Conservation (phyloP, 2,329 filamentous ascomycete genomes). For the Akanthomyces dipterigenus region DNA sequence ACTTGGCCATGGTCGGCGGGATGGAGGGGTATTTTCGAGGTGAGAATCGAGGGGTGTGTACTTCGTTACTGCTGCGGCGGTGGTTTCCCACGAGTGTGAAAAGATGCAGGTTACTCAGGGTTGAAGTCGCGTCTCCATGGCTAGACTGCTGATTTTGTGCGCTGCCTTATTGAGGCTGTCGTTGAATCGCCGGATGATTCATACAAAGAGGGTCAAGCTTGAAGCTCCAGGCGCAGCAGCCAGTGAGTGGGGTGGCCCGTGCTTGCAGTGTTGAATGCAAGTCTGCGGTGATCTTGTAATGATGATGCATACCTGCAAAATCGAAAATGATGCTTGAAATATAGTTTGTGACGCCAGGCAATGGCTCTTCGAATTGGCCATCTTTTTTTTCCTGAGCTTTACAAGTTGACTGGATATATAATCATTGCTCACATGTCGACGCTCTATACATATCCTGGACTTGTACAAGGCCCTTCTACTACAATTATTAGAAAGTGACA, state of each 20-base stretch:
- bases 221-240: neutral
- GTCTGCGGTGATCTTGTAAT: neutral
- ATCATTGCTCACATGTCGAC: no score
- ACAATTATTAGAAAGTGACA: no score
- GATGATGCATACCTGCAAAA: neutral
- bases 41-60: neutral
- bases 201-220: conserved; percentile 7
- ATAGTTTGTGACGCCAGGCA: no score
- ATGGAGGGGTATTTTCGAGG: neutral
- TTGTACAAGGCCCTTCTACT: no score
- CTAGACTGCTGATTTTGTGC: neutral
- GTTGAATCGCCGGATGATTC: conserved; percentile 12
- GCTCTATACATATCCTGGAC: no score
- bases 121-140: conserved; percentile 9
- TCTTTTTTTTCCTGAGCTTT: no score
- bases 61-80: no score
- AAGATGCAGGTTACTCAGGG: neutral
- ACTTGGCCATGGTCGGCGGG: conserved; percentile 30
- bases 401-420: no score
- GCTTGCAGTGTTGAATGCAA: neutral
- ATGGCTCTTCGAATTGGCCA: no score
- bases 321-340: no score
- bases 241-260: conserved; percentile 3
- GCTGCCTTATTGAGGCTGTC: neutral
- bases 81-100: neutral